Evolutionary conservation across 108 stramenopile species (phyloP), one percentile per base, ranked within the genome.

Genomic region (Fragilariopsis cylindrus): DNA sequence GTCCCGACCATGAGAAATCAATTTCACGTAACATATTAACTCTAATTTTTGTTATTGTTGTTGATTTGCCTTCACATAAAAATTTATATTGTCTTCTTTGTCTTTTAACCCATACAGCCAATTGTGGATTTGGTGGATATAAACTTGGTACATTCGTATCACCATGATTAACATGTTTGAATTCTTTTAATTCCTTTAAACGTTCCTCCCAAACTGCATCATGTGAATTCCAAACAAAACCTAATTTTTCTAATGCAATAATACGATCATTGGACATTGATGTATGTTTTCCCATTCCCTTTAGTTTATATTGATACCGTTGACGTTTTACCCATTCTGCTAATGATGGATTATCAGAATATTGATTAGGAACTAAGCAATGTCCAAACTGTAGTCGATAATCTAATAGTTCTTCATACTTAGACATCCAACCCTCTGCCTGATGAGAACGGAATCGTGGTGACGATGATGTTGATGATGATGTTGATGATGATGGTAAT

Each of bases 211-310:
- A 80, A 2, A 70, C 74, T 30, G 50, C 63, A 52, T 77, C 73
- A 48, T 82, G 81, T 15, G 74, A 65, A 50, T 82, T 79, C 88
- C 88, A 89, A 48, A 81, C 72, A 60, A 89, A 89, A 3, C 85
- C 88, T 48, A 84, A 60, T 4, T 70, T 62, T 55, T 82, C 79
- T 40, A 89, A 65, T 3, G 76, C 62, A 16, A 78, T 57, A 5
- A 83, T 76, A 42, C 84, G 83, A 13, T 84, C 79, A 52, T 75
- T 45, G 19, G 79, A 82, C 85, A 89, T 86, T 40, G 75, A 81
- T 12, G 76, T 78, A 48, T 69, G 73, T 48, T 73, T 48, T 15
- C 76, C 72, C 47, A 69, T 42, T 40, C 41, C 46, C 68, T 50
- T 64, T 8, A 80, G 68, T 39, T 79, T 79, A 65, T 81, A 81